Base-by-base conservation (phyloP, 2,329 filamentous ascomycete genomes). In the Aspergillus luchuensis region DNA sequence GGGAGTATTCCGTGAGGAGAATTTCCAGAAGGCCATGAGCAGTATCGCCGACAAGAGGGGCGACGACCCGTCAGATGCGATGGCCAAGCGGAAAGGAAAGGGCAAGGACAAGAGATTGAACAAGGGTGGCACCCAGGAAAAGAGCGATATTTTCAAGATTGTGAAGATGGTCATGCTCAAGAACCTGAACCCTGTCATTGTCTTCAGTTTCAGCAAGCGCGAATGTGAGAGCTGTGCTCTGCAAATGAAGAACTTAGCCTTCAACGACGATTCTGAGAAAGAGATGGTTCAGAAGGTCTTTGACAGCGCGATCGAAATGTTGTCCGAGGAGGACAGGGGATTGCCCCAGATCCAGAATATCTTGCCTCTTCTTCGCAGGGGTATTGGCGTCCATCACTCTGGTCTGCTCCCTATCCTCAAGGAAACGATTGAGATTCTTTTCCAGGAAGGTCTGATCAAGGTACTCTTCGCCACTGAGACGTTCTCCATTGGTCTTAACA, bases 121-220 rank as follows among this genome's bases (percentile, higher is more conserved):
- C 78, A 97, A 96, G 78, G 92, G 92, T 53, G 91, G 91, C 57
- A 85, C 85, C 45, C 85, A 89, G 62, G 87, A 84, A 28, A 81
- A 87, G 13, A 88, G 87, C 1, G 95, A 99, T 77, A 97, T 99
- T 63, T 92, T 92, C 81, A 98, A 97, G 83, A 97, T 99, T 71
- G 91, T 99, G 67, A 91, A 91, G 77, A 99, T 99, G 95, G 96
- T 98, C 69, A 96, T 99, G 89, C 85, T 91, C 79, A 97, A 93
- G 81, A 95, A 91, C 74, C 96, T 95, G 79, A 97, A 99, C 72
- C 95, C 95, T 0, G 95, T 98, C 70, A 99, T 99, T 74, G 92
- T 99, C 41, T 99, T 99, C 85, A 98, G 94, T 78, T 99, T 99
- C 81, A 97, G 93, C 84, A 99, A 99, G 81, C 86, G 94, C 66